Evolutionary conservation across 371 early-diverging fungal genomes (phyloP).

Genomic region (Mortierella sp.): DNA sequence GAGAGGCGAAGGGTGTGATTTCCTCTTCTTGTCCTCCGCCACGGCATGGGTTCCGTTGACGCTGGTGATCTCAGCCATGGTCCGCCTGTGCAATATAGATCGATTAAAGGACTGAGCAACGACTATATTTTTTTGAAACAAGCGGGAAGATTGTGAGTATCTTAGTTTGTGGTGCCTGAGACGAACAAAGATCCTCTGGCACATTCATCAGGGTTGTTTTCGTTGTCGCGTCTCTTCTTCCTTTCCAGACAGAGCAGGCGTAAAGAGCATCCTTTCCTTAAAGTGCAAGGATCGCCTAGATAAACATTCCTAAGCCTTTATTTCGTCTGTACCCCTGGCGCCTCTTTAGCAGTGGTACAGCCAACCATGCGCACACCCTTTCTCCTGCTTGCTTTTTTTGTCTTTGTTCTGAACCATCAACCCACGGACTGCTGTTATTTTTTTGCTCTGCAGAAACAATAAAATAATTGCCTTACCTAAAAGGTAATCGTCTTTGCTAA

Average conservation of each 20-base stretch:
- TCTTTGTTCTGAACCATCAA: background rate
- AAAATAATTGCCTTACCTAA: background rate
- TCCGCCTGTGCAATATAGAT: conserved; percentile 8
- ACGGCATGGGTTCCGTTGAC: conserved; percentile 25
- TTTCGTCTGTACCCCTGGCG: background rate
- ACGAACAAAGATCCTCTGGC: background rate
- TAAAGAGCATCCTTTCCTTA: background rate
- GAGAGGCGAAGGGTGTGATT: conserved; percentile 47
- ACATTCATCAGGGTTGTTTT: background rate
- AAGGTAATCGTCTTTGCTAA: conserved; percentile 1
- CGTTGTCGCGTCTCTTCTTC: background rate
- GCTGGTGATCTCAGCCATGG: conserved; percentile 23
- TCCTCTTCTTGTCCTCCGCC: conserved; percentile 35
- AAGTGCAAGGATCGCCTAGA: background rate
- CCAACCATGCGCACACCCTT: background rate
- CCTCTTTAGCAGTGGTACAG: conserved; percentile 1
- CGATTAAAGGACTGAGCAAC: background rate
- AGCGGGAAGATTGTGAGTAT: background rate
- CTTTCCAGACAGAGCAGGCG: background rate
- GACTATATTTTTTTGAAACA: background rate
- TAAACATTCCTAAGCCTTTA: background rate
- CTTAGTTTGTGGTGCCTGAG: background rate
- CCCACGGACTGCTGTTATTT: background rate
- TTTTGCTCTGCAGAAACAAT: background rate
- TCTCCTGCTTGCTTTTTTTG: background rate